phyloP scores from a whole-genome alignment of 225 moss, liverwort and hornwort genomes.

The Pleurozium schreberi region DNA sequence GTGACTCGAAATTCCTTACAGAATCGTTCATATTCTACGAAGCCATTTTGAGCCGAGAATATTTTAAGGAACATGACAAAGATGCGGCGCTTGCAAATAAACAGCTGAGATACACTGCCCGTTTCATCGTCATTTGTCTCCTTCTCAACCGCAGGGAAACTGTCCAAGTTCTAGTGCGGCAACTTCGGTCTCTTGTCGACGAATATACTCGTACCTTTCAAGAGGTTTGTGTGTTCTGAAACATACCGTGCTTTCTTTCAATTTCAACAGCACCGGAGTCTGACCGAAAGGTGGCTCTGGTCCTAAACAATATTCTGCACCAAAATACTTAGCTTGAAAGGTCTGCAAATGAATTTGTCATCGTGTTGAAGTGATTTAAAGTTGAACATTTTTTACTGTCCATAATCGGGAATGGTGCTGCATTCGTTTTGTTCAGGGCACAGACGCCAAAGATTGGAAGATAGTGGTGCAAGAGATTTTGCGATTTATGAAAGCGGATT shows the following conservation, averaged over 20 bases:
- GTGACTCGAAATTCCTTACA: slow-evolving; percentile 83
- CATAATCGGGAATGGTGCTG: background rate
- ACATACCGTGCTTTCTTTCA: background rate
- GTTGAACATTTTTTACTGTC: background rate
- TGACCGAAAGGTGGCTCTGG: background rate
- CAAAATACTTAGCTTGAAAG: background rate
- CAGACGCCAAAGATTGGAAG: slow-evolving; percentile 94
- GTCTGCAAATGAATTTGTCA: background rate
- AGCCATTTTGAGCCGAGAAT: slow-evolving; percentile 91
- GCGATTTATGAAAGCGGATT: slow-evolving; percentile 90
- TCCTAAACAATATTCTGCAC: background rate
- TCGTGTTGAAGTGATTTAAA: background rate
- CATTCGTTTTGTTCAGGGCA: slow-evolving; percentile 47
- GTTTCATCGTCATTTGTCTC: slow-evolving; percentile 93
- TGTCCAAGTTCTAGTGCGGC: slow-evolving; percentile 65
- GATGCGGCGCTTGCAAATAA: slow-evolving; percentile 77
- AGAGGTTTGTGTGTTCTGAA: slow-evolving; percentile 45
- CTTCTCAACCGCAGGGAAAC: slow-evolving; percentile 77
- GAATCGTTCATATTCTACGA: slow-evolving; percentile 97
- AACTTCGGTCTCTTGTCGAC: slow-evolving; percentile 75
- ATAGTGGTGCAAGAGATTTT: slow-evolving; percentile 73
- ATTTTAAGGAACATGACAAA: slow-evolving; percentile 92
- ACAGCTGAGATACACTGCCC: slow-evolving; percentile 87
- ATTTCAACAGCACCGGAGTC: background rate
- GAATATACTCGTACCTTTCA: slow-evolving; percentile 67